Conservation (phyloP, 371 early-diverging fungal species). For the Blakeslea trispora region DNA sequence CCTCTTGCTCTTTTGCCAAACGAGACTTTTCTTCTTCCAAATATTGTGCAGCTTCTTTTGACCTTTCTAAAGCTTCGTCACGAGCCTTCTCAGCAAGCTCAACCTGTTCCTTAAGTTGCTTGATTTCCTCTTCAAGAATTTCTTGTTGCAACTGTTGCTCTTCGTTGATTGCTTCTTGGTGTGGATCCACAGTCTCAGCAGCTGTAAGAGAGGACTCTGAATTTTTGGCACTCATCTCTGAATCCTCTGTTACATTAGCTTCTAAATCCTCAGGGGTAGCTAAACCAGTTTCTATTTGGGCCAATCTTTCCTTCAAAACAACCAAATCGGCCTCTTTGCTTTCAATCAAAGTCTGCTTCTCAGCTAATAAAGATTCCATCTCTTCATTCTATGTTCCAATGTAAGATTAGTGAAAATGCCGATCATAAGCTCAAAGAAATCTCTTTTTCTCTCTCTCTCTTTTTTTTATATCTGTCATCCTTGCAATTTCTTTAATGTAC, state of each 20-base stretch:
- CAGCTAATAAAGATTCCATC: constrained; percentile 20
- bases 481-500: constrained; percentile 12
- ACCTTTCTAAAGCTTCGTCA: constrained; percentile 11
- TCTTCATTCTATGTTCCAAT: constrained; percentile 18
- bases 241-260: constrained; percentile 4
- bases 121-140: constrained; percentile 7
- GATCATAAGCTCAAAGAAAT: too few relatives aligned
- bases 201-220: not conserved
- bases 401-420: not conserved
- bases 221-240: not conserved
- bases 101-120: constrained; percentile 13
- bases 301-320: constrained; percentile 19
- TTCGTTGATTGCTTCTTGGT: not conserved
- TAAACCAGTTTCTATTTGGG: constrained; percentile 23
- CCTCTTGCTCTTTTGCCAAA: constrained; percentile 22
- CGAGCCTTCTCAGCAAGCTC: constrained; percentile 11
- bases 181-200: constrained; percentile 1
- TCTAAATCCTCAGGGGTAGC: constrained; percentile 27
- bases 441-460: too few relatives aligned
- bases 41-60: constrained; percentile 9
- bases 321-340: constrained; percentile 23
- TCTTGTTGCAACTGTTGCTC: not conserved
- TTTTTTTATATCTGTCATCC: not conserved
- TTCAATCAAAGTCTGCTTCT: constrained; percentile 23
- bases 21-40: constrained; percentile 25